Conservation (phyloP, 495 filamentous ascomycete genomes). For the Penicillium malachiteum region DNA sequence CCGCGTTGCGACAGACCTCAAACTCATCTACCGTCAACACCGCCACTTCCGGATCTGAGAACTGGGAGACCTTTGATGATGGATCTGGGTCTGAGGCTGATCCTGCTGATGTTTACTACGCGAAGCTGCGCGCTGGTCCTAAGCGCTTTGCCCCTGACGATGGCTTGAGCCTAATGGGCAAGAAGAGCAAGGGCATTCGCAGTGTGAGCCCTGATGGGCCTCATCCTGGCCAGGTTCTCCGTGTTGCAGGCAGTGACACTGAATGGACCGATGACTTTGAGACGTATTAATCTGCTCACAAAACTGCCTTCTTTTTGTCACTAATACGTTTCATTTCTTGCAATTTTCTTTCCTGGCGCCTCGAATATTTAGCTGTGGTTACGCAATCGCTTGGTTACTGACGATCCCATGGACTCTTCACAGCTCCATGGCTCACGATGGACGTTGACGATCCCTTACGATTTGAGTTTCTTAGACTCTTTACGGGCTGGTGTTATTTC, state of each 20-base stretch:
- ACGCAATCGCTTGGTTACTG: conserved; percentile 22
- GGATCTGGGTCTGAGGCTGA: conserved; percentile 72
- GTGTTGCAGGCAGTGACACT: conserved; percentile 46
- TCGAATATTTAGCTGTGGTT: conserved; percentile 18
- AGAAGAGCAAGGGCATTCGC: conserved; percentile 54
- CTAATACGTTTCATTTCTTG: conserved; percentile 5
- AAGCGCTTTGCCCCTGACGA: conserved; percentile 64
- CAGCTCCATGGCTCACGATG: conserved; percentile 26
- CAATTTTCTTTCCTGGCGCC: conserved; percentile 14
- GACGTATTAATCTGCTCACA: conserved; percentile 33
- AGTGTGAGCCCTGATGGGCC: conserved; percentile 46
- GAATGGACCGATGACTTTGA: conserved; percentile 53
- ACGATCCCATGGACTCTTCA: conserved; percentile 27
- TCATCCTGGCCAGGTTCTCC: conserved; percentile 38
- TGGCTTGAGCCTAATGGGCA: conserved; percentile 48
- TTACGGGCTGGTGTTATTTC: conserved; percentile 13
- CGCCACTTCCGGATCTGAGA: conserved; percentile 75
- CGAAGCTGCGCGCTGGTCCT: conserved; percentile 66
- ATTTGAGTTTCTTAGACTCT: conserved; percentile 20
- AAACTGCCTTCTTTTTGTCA: conserved; percentile 7
- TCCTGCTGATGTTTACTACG: conserved; percentile 72
- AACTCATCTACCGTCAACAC: conserved; percentile 64
- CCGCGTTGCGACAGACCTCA: conserved; percentile 66
- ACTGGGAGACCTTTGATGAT: conserved; percentile 93
- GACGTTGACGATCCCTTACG: conserved; percentile 21